A percentile compares a stretch with the other conserved stretches of the same genome.
These are phyloP conservation scores for Solanum appendiculatum DNA, from an alignment of 257 asterid species.

Conservation along the genomic window DNA sequence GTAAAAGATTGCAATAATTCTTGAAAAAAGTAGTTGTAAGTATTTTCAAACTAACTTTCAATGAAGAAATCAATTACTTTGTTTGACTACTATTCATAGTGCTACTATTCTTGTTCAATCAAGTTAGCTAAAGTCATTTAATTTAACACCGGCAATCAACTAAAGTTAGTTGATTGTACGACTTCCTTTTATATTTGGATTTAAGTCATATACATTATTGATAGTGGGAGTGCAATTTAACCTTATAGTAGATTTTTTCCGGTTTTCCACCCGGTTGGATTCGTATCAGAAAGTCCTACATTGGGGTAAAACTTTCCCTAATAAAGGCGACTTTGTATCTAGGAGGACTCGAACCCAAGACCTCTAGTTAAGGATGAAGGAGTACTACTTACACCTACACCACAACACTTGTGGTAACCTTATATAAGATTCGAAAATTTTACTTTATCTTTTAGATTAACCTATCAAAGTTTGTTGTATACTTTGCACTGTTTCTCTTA, in stretches of 20 bases:
- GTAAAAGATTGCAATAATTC: not conserved
- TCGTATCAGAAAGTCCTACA: too few species aligned
- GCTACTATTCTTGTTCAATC: not conserved
- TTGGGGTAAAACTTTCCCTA: not conserved
- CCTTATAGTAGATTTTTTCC: not conserved
- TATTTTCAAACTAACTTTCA: not conserved
- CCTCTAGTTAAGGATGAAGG: not conserved
- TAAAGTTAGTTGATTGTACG: not conserved
- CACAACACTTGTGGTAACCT: not conserved
- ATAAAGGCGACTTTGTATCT: accelerated
- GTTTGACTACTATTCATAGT: not conserved
- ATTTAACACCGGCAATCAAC: not conserved
- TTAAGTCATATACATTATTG: not conserved
- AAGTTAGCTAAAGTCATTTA: not conserved
- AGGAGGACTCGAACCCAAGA: not conserved
- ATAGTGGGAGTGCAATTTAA: not conserved
- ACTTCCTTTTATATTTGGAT: not conserved
- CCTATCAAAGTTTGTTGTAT: not conserved
- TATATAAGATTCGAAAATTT: not conserved
- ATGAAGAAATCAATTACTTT: not conserved
- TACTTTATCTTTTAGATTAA: not conserved
- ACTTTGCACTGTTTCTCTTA: not conserved
- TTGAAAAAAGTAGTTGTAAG: not conserved
- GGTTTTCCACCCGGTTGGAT: too few species aligned
- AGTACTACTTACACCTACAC: not conserved